Base-by-base conservation (phyloP, 768 basidiomycete genomes). In the Tephrocybe sp. region DNA sequence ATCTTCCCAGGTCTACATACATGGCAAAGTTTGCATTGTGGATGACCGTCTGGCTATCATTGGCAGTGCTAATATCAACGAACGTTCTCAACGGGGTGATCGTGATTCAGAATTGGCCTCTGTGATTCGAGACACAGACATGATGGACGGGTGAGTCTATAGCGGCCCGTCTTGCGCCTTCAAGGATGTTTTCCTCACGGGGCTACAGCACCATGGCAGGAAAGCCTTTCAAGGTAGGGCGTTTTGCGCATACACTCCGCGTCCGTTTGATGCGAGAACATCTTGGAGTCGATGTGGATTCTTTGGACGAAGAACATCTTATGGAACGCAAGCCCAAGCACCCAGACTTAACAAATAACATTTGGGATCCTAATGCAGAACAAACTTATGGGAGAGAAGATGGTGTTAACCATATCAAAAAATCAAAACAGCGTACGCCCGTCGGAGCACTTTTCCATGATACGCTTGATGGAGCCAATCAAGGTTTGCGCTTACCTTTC, bases 31-130 rank as follows among this genome's bases (percentile, higher is more conserved):
- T 16, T 87, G 86, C 59, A 85, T 98, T 48, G 94, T 98, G 4
- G 97, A 99, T 65, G 96, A 99, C 65, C 84, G 97, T 46, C 72
- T 94, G 51, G 93, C 83, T 30, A 93, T 97, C 62, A 97, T 97
- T 56, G 93, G 93, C 13, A 94, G 92, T 48, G 96, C 96, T 14
- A 98, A 97, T 66, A 93, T 99, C 73, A 98, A 99, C 63, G 97
- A 99, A 65, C 84, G 97, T 33, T 96, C 92, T 12, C 91, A 92
- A 63, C 79, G 92, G 23, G 97, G 97, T 19, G 96, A 99, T 65
- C 85, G 97, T 23, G 97, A 99, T 67, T 98, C 96, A 2, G 97
- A 99, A 65, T 67, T 98, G 31, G 92, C 93, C 3, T 85, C 90
- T 33, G 84, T 99, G 39, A 90, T 98, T 45, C 78, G 93, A 55